phyloP scores from a whole-genome alignment of 1,284 basidiomycete genomes.

The Boletellus deceptivus region DNA sequence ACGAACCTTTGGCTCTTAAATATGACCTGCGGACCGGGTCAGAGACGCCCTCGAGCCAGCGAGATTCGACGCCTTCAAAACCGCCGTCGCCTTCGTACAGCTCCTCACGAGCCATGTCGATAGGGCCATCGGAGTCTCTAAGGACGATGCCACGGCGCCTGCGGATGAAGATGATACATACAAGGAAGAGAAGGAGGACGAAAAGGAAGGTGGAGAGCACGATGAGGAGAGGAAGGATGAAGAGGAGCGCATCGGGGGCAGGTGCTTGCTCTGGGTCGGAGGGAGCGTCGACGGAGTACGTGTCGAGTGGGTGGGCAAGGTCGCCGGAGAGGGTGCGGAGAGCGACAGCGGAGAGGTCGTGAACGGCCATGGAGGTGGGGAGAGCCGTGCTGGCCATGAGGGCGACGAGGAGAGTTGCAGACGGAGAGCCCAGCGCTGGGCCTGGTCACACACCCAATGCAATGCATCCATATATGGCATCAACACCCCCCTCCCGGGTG shows the following conservation, averaged over 20 bases:
- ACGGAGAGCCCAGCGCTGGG: not conserved
- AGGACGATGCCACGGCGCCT: slow-evolving; percentile 80
- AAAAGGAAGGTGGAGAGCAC: slow-evolving; percentile 92
- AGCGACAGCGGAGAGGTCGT: slow-evolving; percentile 32
- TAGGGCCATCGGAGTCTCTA: slow-evolving; percentile 85
- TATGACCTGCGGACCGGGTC: slow-evolving; percentile 75
- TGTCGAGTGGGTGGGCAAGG: slow-evolving; percentile 21
- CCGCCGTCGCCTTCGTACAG: slow-evolving; percentile 89
- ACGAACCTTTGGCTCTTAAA: slow-evolving; percentile 82
- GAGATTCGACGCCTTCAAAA: slow-evolving; percentile 84
- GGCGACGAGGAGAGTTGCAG: not conserved
- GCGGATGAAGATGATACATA: slow-evolving; percentile 83
- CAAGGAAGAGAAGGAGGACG: slow-evolving; percentile 84
- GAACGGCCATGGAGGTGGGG: slow-evolving; percentile 2
- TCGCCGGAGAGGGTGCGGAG: slow-evolving; percentile 27
- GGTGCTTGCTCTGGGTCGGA: slow-evolving; percentile 30
- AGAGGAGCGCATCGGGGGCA: slow-evolving; percentile 63
- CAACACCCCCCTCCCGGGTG: slow-evolving; percentile 12
- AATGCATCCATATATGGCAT: slow-evolving; percentile 11
- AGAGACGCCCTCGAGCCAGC: slow-evolving; percentile 87
- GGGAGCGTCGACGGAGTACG: slow-evolving; percentile 15
- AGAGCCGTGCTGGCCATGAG: slow-evolving; percentile 15
- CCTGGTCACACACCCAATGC: slow-evolving; percentile 21
- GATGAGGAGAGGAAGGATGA: slow-evolving; percentile 88
- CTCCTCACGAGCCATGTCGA: slow-evolving; percentile 91